Conservation (phyloP, 2,329 filamentous ascomycete species). For the Cryphonectria carpinicola region DNA sequence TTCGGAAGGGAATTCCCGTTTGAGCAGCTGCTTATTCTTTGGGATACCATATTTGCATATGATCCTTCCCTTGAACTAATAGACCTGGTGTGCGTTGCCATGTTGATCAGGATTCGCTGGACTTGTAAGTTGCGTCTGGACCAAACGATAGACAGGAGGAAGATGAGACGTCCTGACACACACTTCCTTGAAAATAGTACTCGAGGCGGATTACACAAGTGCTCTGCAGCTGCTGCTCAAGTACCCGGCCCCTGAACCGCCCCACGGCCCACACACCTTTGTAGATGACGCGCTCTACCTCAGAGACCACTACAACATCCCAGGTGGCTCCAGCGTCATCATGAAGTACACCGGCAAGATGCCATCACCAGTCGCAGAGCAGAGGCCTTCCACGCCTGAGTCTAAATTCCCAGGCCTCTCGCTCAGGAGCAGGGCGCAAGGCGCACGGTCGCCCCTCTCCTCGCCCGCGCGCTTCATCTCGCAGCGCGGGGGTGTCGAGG, state of each 20-base stretch:
- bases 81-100: conserved; percentile 89
- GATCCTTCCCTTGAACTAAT: conserved; percentile 80
- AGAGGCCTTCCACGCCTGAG: conserved; percentile 41
- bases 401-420: conserved; percentile 38
- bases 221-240: conserved; percentile 82
- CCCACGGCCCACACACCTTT: conserved; percentile 74
- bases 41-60: conserved; percentile 90
- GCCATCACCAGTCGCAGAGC: conserved; percentile 41
- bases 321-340: conserved; percentile 69
- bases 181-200: conserved; percentile 53
- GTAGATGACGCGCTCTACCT: conserved; percentile 85
- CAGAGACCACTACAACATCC: conserved; percentile 62
- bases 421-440: conserved; percentile 46
- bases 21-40: conserved; percentile 79
- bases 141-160: background rate
- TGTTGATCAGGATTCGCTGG: conserved; percentile 92
- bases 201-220: conserved; percentile 85
- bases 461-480: conserved; percentile 55
- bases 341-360: conserved; percentile 69
- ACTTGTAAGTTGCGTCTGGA: conserved; percentile 61
- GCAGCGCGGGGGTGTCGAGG: conserved; percentile 66
- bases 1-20: conserved; percentile 95
- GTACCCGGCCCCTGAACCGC: conserved; percentile 70
- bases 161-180: conserved; percentile 27
- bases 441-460: conserved; percentile 49